Conservation (phyloP, 108 stramenopile species). For the Cyclotella sp. region DNA sequence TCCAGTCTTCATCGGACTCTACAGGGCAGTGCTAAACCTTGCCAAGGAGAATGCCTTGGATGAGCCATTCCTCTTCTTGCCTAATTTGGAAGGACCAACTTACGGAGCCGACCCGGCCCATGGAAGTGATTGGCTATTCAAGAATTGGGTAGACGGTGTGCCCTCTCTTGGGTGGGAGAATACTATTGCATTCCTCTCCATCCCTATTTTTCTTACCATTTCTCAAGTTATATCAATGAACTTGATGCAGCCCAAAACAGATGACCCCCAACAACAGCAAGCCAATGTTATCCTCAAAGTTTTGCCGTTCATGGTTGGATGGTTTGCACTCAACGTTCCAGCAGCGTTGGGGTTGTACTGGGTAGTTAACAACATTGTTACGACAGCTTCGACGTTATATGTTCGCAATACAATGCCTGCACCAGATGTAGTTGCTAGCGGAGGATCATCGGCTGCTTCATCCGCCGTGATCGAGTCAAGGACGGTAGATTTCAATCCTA, state of each 20-base stretch:
- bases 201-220: constrained; percentile 86
- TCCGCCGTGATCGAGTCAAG: constrained; percentile 38
- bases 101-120: constrained; percentile 94
- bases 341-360: constrained; percentile 95
- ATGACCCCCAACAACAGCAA: constrained; percentile 71
- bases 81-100: constrained; percentile 95
- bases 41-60: constrained; percentile 90
- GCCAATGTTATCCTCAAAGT: constrained; percentile 86
- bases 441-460: constrained; percentile 35
- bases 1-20: constrained; percentile 96
- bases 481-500: constrained; percentile 64
- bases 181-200: constrained; percentile 85
- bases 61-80: constrained; percentile 95
- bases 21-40: constrained; percentile 91
- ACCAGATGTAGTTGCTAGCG: constrained; percentile 37
- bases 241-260: constrained; percentile 79
- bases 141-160: constrained; percentile 79
- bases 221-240: constrained; percentile 91
- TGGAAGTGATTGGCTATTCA: constrained; percentile 87
- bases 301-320: constrained; percentile 95
- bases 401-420: constrained; percentile 72
- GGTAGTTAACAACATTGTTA: constrained; percentile 96
- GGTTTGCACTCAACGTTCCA: constrained; percentile 95
- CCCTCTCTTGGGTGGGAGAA: constrained; percentile 95
- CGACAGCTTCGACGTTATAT: constrained; percentile 80